These are phyloP conservation scores for Debaryomyces singareniensis DNA, from an alignment of 1,139 yeast genomes.

Conservation along the genomic window DNA sequence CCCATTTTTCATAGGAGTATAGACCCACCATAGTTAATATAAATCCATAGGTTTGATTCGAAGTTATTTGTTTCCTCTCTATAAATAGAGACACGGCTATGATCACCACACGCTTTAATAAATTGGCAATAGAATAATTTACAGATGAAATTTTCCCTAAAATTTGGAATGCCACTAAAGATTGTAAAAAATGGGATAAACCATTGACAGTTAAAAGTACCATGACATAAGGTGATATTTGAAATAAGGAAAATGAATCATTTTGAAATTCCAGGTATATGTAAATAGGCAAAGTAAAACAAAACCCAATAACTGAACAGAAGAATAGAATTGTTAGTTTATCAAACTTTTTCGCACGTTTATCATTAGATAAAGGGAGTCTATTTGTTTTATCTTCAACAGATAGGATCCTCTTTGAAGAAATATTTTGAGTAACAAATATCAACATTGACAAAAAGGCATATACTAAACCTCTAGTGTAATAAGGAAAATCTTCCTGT, in stretches of 20 bases:
- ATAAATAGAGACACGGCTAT: constrained; percentile 74
- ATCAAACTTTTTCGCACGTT: constrained; percentile 49
- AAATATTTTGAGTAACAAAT: constrained; percentile 87
- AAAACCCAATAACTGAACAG: constrained; percentile 78
- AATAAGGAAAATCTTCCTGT: constrained; percentile 19
- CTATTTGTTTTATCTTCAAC: constrained; percentile 14
- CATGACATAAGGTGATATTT: constrained; percentile 26
- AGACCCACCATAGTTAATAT: constrained; percentile 59
- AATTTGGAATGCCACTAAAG: constrained; percentile 82
- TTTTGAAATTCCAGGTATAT: constrained; percentile 54
- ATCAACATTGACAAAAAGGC: constrained; percentile 80
- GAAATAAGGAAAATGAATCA: constrained; percentile 24
- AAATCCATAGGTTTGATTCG: constrained; percentile 64
- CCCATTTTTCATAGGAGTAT: constrained; percentile 72
- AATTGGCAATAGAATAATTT: constrained; percentile 85
- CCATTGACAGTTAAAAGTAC: constrained; percentile 56
- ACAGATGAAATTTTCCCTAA: constrained; percentile 83
- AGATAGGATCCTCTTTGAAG: constrained; percentile 78
- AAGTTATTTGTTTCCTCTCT: constrained; percentile 56
- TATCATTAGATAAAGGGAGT: constrained; percentile 14
- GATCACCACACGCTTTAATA: constrained; percentile 80
- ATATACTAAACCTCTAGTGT: constrained; percentile 58
- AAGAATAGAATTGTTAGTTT: constrained; percentile 78
- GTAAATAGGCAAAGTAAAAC: constrained; percentile 74
- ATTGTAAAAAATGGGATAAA: constrained; percentile 74